Conservation (phyloP, 106 monocot species). For the Narthecium ossifragum region DNA sequence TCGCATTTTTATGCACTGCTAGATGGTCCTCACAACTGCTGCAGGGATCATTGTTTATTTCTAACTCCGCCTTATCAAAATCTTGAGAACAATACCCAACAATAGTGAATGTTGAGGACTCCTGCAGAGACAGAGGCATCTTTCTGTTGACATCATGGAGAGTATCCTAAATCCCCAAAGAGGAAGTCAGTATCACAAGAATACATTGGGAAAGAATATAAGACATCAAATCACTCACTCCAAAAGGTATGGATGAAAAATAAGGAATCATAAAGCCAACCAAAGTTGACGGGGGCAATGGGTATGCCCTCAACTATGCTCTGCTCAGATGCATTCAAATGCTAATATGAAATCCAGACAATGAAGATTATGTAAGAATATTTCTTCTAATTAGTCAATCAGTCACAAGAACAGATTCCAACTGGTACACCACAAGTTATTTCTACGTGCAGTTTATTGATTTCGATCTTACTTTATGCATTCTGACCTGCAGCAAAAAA, state of each 20-base stretch:
- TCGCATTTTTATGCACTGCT: constrained; percentile 6
- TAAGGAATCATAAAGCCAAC: no score
- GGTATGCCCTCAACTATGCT: not conserved
- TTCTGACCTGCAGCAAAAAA: no score
- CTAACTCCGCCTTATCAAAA: constrained; percentile 1
- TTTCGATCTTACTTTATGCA: no score
- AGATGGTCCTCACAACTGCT: not conserved
- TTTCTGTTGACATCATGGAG: constrained; percentile 33
- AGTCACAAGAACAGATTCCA: no score
- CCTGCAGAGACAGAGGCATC: constrained; percentile 48
- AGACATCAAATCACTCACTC: not conserved
- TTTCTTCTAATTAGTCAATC: no score
- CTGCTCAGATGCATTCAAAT: not conserved
- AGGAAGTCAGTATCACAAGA: not conserved
- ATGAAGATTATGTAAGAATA: no score
- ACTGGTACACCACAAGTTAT: no score
- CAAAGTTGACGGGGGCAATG: not conserved
- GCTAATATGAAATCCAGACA: no score
- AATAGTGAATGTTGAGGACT: constrained; percentile 38
- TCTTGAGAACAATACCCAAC: constrained; percentile 41
- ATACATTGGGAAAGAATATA: not conserved
- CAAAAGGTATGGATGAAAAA: not conserved
- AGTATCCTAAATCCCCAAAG: constrained; percentile 33
- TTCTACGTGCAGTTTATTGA: no score
- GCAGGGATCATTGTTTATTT: not conserved